These are phyloP conservation scores for Fusarium mundagurra DNA, from an alignment of 2,329 filamentous ascomycete genomes.

Conservation along the genomic window DNA sequence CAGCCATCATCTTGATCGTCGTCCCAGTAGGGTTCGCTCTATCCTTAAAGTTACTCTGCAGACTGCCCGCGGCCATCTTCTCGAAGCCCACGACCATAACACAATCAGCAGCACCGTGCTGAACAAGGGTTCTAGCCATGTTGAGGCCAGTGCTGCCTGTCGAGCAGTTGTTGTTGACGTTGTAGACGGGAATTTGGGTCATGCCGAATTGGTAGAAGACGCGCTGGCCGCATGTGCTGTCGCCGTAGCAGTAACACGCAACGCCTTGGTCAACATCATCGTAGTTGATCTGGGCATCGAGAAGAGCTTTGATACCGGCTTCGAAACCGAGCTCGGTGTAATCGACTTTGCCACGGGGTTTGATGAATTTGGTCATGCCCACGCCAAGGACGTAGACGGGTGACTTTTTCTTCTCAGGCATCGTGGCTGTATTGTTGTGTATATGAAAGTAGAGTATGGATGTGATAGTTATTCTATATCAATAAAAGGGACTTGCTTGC, in stretches of 20 bases:
- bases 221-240: conserved; percentile 92
- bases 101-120: conserved; percentile 84
- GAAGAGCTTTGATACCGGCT: conserved; percentile 87
- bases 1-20: conserved; percentile 79
- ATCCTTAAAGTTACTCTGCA: conserved; percentile 87
- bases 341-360: conserved; percentile 91
- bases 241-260: conserved; percentile 98
- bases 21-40: conserved; percentile 81
- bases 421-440: conserved; percentile 39
- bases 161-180: conserved; percentile 98
- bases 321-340: conserved; percentile 96
- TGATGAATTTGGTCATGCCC: conserved; percentile 99
- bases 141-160: conserved; percentile 92
- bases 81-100: conserved; percentile 94
- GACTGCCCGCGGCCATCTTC: conserved; percentile 95
- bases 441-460: neutral
- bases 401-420: conserved; percentile 61
- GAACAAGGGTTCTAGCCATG: conserved; percentile 83
- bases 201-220: conserved; percentile 99
- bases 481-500: conserved; percentile 23
- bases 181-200: conserved; percentile 95
- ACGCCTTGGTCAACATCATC: conserved; percentile 95
- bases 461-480: neutral
- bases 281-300: conserved; percentile 90
- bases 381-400: conserved; percentile 91